These are phyloP conservation scores for Cercospora beticola DNA, from an alignment of 2,329 filamentous ascomycete genomes.

Conservation along the genomic window DNA sequence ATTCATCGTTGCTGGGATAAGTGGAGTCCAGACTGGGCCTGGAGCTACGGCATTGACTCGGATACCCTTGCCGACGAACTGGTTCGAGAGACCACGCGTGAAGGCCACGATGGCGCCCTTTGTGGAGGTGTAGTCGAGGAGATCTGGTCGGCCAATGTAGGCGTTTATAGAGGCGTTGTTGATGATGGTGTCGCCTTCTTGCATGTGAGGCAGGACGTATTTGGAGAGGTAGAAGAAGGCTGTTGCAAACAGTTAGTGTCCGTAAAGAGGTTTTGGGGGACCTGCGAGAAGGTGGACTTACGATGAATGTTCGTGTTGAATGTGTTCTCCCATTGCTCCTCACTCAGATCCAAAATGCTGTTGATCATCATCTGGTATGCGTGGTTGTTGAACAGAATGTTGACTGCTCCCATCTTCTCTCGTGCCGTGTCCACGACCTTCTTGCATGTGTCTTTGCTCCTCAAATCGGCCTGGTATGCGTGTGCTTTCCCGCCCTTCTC, in stretches of 20 bases:
- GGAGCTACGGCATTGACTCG: constrained; percentile 75
- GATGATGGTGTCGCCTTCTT: constrained; percentile 72
- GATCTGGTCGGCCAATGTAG: constrained; percentile 75
- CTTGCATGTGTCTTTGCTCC: constrained; percentile 65
- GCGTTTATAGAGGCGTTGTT: constrained; percentile 84
- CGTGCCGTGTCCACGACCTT: constrained; percentile 67
- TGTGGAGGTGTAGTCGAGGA: constrained; percentile 78
- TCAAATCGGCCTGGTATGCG: constrained; percentile 64
- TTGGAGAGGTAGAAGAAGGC: constrained; percentile 75
- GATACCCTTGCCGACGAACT: constrained; percentile 70
- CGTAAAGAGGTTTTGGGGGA: neutral
- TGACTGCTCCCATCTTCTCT: constrained; percentile 65
- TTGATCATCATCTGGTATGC: constrained; percentile 71
- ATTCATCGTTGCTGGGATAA: constrained; percentile 72
- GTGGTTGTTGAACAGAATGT: constrained; percentile 73
- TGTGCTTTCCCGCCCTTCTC: constrained; percentile 65
- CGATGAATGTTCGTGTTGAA: constrained; percentile 80
- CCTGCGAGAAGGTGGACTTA: constrained; percentile 17
- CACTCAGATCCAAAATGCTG: constrained; percentile 68
- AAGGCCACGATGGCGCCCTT: constrained; percentile 79
- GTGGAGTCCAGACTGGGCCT: constrained; percentile 75
- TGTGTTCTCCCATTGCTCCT: constrained; percentile 78
- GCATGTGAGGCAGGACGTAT: constrained; percentile 73
- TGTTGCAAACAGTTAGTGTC: constrained; percentile 13
- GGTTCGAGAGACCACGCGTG: constrained; percentile 74